Base-by-base conservation (phyloP, 139 green algal species). In the Prasinococcaceae sp. region DNA sequence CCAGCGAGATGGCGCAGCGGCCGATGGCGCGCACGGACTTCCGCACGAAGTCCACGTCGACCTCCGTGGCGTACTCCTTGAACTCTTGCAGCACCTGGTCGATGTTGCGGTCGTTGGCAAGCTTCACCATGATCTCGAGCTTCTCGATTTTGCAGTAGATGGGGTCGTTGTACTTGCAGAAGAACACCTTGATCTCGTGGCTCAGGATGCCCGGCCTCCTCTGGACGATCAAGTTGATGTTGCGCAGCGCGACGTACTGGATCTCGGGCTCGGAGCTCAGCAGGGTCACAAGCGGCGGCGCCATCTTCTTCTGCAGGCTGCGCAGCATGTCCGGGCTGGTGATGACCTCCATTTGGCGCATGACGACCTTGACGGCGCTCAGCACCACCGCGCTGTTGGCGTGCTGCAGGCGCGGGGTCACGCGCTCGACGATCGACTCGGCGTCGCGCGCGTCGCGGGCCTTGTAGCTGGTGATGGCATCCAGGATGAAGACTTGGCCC, bases 141-240 rank as follows among this genome's bases (percentile, higher is more conserved):
- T 99, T 99, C 74, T 98, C 89, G 70, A 94, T 82, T 72, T 99
- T 99, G 29, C 98, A 85, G 50, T 97, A 99, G 51, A 88, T 78
- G 23, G 92, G 92, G 74, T 99, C 92, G 61, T 98, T 96, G 79
- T 99, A 99, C 71, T 96, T 98, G 82, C 92, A 98, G 75, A 97
- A 97, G 63, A 97, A 97, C 3, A 96, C 86, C 84, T 96, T 94
- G 63, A 98, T 82, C 53, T 97, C 85, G 38, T 93, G 77, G 9
- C 74, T 59, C 25, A 98, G 45, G 40, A 79, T 68, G 9, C 61
- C 24, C 4, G 84, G 82, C 4, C 78, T 50, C 37, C 76, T 79
- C 65, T 95, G 84, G 50, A 97, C 79, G 40, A 99, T 85, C 28
- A 98, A 74, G 62, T 78, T 83, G 70, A 98, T 94, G 82, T 95